Evolutionary conservation across 768 basidiomycete species (phyloP), one percentile per base, ranked within the genome.

Genomic region (Termitomyces sp.): DNA sequence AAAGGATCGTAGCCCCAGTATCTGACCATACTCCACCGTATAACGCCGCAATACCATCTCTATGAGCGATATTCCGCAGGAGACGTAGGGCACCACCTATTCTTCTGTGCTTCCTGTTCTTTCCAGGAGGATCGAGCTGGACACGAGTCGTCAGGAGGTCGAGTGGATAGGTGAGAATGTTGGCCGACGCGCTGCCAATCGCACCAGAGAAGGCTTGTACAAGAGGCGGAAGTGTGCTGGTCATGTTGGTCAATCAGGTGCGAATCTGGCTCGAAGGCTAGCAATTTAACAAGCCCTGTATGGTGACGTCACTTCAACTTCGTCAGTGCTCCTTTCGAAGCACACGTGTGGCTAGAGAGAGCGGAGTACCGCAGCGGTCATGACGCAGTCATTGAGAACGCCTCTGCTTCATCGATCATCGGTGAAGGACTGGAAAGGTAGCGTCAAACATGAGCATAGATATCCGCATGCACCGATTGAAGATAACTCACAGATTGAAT

Each of bases 101-200:
- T 5, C 16, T 34, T 49, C 16, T 37, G 9, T 5, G 10, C 25
- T 25, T 37, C 16, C 34, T 25, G 11, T 11, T 37, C 16, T 32
- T 64, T 14, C 23, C 23, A 9, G 69, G 69, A 11, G 70, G 61
- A 35, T 74, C 67, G 21, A 77, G 69, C 64, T 82, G 81, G 8
- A 83, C 67, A 29, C 79, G 72, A 1, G 83, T 83, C 0, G 78
- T 77, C 10, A 82, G 75, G n/a, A 85, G 73, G 63, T 85, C 83
- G 5, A 87, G 74, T 1, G 85, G 84, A 59, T 84, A 87, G 0
- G 78, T 75, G 31, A 82, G 59, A 21, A 59, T 35, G 40, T 83
- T 83, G 0, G 83, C 81, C 7, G 79, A 69, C 1, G 80, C 81
- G 58, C 81, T 81, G 12, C 82, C 84, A 41, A 84, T 69, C 1